Evolutionary conservation across 2,329 filamentous ascomycete species (phyloP).

Genomic region (Penicillium sp.): DNA sequence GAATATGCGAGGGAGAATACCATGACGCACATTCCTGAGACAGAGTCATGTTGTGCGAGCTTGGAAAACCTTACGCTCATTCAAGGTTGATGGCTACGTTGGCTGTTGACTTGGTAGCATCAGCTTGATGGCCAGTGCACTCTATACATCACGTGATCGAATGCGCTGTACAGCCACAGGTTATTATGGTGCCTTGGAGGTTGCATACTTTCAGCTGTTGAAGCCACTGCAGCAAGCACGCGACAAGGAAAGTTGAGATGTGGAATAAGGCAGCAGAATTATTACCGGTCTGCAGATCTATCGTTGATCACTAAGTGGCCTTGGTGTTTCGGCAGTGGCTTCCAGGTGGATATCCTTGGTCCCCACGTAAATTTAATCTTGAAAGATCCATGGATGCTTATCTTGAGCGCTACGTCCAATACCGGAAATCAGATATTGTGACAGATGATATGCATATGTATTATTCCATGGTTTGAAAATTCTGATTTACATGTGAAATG

Average conservation of each 20-base stretch:
- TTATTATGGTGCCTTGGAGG: background rate
- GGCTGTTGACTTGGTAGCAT: background rate
- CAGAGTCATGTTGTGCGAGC: constrained; percentile 2
- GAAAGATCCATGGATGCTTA: background rate
- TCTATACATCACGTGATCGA: background rate
- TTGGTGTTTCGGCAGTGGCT: background rate
- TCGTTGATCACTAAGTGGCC: background rate
- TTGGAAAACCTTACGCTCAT: background rate
- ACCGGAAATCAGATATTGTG: background rate
- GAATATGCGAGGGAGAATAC: background rate
- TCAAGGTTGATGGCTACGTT: background rate
- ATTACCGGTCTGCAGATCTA: background rate
- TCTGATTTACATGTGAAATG: background rate
- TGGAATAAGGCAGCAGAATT: background rate
- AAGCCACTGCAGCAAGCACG: background rate
- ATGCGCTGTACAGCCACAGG: background rate
- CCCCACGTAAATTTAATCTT: background rate
- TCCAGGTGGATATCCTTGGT: background rate
- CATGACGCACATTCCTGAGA: constrained; percentile 4
- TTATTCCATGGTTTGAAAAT: background rate
- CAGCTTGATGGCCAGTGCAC: background rate
- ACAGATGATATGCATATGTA: background rate
- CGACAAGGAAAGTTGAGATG: background rate
- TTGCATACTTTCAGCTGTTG: background rate
- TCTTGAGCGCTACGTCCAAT: background rate